phyloP scores from a whole-genome alignment of 768 basidiomycete genomes.

The Amanita phalloides region DNA sequence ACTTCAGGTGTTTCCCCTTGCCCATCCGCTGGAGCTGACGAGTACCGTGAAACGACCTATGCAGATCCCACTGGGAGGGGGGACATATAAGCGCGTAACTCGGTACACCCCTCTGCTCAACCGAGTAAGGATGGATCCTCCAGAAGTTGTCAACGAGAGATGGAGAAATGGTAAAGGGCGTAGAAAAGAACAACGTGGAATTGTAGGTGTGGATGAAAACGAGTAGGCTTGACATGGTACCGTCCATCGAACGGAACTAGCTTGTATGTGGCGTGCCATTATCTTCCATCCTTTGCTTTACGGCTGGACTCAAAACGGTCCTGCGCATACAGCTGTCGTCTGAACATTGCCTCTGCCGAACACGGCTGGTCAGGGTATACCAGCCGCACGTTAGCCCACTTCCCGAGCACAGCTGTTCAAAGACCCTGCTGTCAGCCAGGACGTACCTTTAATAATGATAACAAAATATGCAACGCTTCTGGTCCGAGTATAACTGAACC shows the following conservation, averaged over 20 bases:
- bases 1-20: conserved; percentile 24
- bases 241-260: background rate
- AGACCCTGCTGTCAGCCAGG: too few species aligned
- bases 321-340: too few species aligned
- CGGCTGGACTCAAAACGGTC: too few species aligned
- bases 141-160: conserved; percentile 66
- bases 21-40: conserved; percentile 13
- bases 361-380: too few species aligned
- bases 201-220: conserved; percentile 13
- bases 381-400: background rate
- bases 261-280: background rate
- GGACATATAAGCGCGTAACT: conserved; percentile 44
- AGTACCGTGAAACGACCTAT: conserved; percentile 6
- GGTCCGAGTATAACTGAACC: too few species aligned
- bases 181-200: conserved; percentile 25
- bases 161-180: conserved; percentile 65
- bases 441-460: too few species aligned
- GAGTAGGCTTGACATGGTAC: conserved; percentile 10
- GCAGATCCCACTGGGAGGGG: conserved; percentile 60
- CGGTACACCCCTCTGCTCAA: conserved; percentile 61
- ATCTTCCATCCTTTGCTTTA: too few species aligned
- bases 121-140: conserved; percentile 58
- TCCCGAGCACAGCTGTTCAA: too few species aligned
- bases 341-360: background rate
- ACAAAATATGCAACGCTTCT: too few species aligned